Percentiles rank a stretch among this genome's conserved stretches.
These are phyloP conservation scores for Camellia oleifera DNA, from an alignment of 179 eudicot species.

Conservation along the genomic window DNA sequence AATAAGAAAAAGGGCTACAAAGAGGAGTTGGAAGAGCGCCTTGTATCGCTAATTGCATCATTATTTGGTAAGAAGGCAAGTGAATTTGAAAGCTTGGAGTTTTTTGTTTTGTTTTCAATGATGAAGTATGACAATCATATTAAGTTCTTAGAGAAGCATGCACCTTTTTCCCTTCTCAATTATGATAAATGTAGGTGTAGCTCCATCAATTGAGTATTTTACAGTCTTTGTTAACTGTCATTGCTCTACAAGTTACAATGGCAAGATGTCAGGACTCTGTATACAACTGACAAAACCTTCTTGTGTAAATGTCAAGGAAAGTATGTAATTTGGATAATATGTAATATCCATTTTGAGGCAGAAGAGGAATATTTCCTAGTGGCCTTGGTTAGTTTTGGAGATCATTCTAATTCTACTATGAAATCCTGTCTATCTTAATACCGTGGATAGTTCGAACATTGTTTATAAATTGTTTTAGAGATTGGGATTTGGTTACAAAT, in stretches of 20 bases:
- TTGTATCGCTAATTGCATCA: conserved; percentile 86
- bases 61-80: conserved; percentile 78
- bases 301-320: neutral
- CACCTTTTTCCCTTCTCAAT: neutral
- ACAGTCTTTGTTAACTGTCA: neutral
- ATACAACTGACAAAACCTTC: neutral
- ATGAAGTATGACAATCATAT: neutral
- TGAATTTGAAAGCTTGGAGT: conserved; percentile 7
- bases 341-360: neutral
- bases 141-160: neutral
- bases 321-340: neutral
- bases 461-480: neutral
- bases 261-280: neutral
- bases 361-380: neutral
- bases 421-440: neutral
- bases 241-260: neutral
- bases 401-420: neutral
- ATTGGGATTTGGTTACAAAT: neutral
- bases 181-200: neutral
- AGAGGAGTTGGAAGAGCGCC: conserved; percentile 95
- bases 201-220: neutral
- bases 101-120: conserved; percentile 9
- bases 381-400: neutral
- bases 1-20: conserved; percentile 64
- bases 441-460: neutral